phyloP scores from a whole-genome alignment of 2,329 filamentous ascomycete species.

The Chaetomiaceae sp. region DNA sequence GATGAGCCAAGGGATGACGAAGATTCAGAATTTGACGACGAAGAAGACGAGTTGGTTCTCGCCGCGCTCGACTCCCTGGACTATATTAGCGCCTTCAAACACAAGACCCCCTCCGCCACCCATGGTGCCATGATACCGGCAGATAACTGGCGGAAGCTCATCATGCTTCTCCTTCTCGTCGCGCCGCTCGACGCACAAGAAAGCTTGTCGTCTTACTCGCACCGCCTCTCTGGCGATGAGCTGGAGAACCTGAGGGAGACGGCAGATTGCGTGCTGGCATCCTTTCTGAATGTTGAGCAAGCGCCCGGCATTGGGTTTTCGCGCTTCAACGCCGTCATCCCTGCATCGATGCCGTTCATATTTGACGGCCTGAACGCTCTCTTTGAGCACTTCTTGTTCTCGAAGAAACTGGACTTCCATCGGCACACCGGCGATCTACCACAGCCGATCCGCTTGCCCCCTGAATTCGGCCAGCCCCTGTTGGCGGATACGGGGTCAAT shows the following conservation, averaged over 20 bases:
- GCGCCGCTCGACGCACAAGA: slow-evolving; percentile 63
- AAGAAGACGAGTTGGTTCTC: slow-evolving; percentile 61
- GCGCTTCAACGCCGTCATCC: slow-evolving; percentile 57
- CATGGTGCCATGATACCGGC: slow-evolving; percentile 66
- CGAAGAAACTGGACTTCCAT: slow-evolving; percentile 63
- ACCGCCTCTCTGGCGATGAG: slow-evolving; percentile 50
- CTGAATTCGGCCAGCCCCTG: slow-evolving; percentile 42
- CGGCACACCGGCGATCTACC: slow-evolving; percentile 40
- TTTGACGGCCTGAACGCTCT: slow-evolving; percentile 64
- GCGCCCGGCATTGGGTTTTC: slow-evolving; percentile 58
- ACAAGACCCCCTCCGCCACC: slow-evolving; percentile 45
- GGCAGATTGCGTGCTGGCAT: slow-evolving; percentile 60
- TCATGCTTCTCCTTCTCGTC: slow-evolving; percentile 64
- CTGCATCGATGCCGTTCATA: slow-evolving; percentile 57
- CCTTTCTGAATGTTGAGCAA: slow-evolving; percentile 62
- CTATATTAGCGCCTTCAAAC: slow-evolving; percentile 55
- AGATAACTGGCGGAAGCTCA: slow-evolving; percentile 65
- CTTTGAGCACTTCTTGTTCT: slow-evolving; percentile 73
- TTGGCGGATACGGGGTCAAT: slow-evolving; percentile 54
- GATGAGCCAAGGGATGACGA: slow-evolving; percentile 36
- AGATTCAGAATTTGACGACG: slow-evolving; percentile 38
- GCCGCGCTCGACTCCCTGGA: slow-evolving; percentile 66
- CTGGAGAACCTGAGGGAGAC: slow-evolving; percentile 55
- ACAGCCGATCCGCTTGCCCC: slow-evolving; percentile 5
- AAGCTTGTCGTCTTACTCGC: slow-evolving; percentile 56